Evolutionary conservation across 129 eudicot species (phyloP).

Genomic region (Rutidosis leptorrhynchoides): DNA sequence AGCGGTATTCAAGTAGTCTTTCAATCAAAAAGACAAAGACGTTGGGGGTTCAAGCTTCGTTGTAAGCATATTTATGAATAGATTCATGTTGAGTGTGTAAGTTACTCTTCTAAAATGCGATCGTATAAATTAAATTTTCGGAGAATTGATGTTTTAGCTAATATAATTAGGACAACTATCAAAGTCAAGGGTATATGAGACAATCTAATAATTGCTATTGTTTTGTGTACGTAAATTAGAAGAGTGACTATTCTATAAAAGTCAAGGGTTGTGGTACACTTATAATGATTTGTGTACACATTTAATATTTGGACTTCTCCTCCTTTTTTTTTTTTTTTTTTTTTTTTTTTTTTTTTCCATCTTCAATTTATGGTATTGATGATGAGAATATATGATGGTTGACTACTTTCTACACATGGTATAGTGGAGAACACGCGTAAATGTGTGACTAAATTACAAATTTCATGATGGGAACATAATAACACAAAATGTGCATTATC

Average conservation of each 20-base stretch:
- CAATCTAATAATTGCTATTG: too few relatives aligned
- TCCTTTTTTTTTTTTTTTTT: not conserved
- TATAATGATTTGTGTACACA: not conserved
- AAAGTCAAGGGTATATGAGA: too few relatives aligned
- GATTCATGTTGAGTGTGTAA: too few relatives aligned
- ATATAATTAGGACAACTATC: not conserved
- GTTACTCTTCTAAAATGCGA: too few relatives aligned
- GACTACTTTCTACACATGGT: constrained; percentile 41
- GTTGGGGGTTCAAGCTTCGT: too few relatives aligned
- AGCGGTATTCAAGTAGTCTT: too few relatives aligned
- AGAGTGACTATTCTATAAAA: not conserved
- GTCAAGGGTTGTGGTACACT: not conserved
- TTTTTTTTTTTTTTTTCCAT: not conserved
- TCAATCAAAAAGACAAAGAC: too few relatives aligned
- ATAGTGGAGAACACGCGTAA: constrained; percentile 61
- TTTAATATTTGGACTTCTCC: not conserved
- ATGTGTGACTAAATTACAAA: constrained; percentile 26
- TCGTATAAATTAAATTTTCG: not conserved
- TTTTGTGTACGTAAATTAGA: not conserved
- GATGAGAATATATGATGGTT: constrained; percentile 28
- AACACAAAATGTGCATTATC: constrained; percentile 19
- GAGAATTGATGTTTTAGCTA: not conserved
- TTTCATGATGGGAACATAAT: constrained; percentile 42
- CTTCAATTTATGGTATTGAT: constrained; percentile 1
- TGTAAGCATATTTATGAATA: too few relatives aligned